Evolutionary conservation across 768 basidiomycete species (phyloP).

Genomic region (Amylocystis lapponica): DNA sequence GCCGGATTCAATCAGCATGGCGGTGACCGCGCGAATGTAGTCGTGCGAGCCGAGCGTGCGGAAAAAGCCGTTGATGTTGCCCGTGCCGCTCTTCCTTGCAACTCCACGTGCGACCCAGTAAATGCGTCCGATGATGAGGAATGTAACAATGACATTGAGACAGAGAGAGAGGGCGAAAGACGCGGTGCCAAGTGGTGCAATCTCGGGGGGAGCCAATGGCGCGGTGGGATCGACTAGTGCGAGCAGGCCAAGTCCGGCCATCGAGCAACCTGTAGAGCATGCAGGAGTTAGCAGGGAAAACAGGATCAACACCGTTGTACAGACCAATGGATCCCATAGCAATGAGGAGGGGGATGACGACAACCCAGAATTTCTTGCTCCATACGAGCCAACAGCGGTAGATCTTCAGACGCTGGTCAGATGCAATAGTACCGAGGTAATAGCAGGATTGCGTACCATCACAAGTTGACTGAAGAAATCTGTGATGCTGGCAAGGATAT

Average conservation of each 20-base stretch:
- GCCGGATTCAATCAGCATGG: constrained; percentile 35
- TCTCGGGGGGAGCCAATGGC: constrained; percentile 27
- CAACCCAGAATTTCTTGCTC: constrained; percentile 27
- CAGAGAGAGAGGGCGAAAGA: constrained; percentile 34
- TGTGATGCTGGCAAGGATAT: too few relatives aligned
- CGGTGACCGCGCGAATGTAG: constrained; percentile 23
- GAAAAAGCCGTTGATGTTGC: too few relatives aligned
- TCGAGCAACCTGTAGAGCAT: too few relatives aligned
- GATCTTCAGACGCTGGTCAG: too few relatives aligned
- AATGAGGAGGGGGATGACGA: constrained; percentile 29
- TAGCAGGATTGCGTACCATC: too few relatives aligned
- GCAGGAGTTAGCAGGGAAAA: too few relatives aligned
- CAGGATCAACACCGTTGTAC: too few relatives aligned
- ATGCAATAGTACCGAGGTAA: too few relatives aligned
- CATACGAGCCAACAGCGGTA: constrained; percentile 41
- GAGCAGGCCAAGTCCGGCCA: too few relatives aligned
- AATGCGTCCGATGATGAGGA: constrained; percentile 36
- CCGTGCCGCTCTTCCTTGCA: background rate
- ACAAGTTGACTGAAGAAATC: too few relatives aligned
- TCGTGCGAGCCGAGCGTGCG: too few relatives aligned
- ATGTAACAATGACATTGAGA: constrained; percentile 37
- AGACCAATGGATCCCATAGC: constrained; percentile 30
- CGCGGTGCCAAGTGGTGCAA: constrained; percentile 33
- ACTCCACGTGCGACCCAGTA: constrained; percentile 22
- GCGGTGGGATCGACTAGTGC: constrained; percentile 23